Evolutionary conservation across 495 filamentous ascomycete species (phyloP), one percentile per base, ranked within the genome.

Genomic region (Aspergillus avenaceus): DNA sequence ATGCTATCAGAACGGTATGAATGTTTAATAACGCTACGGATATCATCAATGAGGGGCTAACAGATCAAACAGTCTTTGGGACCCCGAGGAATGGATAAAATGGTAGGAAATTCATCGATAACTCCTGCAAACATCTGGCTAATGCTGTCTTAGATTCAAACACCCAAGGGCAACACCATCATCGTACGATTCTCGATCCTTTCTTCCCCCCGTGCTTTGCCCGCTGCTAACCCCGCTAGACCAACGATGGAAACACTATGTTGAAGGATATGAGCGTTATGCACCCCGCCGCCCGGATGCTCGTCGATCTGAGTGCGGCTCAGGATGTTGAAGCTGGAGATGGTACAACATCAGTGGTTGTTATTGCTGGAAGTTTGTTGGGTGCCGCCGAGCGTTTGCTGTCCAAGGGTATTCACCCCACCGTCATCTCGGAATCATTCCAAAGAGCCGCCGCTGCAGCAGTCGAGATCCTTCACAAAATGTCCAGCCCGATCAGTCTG

Each of bases 231-330:
- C 65, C 65, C 48, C 61, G 55, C 54, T 58, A 80, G 75, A 97
- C 92, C 58, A 98, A 98, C 75, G 93, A 98, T 72, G 93, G 93
- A 68, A 95, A 93, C 74, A 98, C 93, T 29, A 97, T 97, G 90
- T 73, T 98, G 63, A 93, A 86, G 71, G 88, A 91, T 77, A 97
- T 98, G 93, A 87, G 88, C 57, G 95, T 98, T 44, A 88, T 97
- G 90, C 93, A 98, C 68, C 93, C 93, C 29, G 91, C 93, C 48
- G 93, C 93, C 34, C 93, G 95, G 76, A 98, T 98, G 93, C 84
- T 98, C 46, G 93, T 98, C 56, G 91, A 98, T 64, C 81, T 98
- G 43, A 92, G 90, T 59, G 88, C 92, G 54, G 93, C 93, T 55
- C 93, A 98, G 69, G 93, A 98, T 78, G 88, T 98, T 52, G 93